Conservation (phyloP, 2,329 filamentous ascomycete genomes). For the Polychaeton citri region DNA sequence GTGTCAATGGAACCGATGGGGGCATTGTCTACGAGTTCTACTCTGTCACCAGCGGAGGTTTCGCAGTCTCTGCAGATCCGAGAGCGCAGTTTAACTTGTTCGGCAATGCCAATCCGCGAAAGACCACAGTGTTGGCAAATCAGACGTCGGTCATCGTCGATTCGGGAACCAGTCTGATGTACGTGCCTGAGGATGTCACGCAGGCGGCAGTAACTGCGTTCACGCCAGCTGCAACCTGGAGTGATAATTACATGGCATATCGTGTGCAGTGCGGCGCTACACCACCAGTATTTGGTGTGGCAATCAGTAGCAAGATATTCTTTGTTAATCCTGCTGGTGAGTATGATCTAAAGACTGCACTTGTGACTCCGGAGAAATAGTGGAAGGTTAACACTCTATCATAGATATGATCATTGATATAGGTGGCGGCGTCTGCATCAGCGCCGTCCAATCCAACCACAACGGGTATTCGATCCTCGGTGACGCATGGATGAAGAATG, state of each 20-base stretch:
- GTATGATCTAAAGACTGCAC: too few relatives aligned
- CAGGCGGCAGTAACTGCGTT: constrained; percentile 28
- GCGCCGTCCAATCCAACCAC: constrained; percentile 20
- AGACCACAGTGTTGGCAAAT: constrained; percentile 11
- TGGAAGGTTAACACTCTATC: too few relatives aligned
- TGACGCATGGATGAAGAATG: constrained; percentile 36
- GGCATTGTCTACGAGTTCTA: constrained; percentile 25
- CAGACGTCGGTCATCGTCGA: constrained; percentile 31
- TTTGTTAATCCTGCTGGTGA: constrained; percentile 12
- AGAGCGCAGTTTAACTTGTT: constrained; percentile 13
- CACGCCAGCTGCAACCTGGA: constrained; percentile 26
- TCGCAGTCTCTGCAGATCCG: constrained; percentile 11
- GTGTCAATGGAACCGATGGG: constrained; percentile 13
- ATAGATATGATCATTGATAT: constrained; percentile 16
- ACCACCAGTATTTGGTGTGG: constrained; percentile 28
- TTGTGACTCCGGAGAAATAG: too few relatives aligned
- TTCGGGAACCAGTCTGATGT: constrained; percentile 29
- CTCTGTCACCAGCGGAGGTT: constrained; percentile 22
- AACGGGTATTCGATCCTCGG: constrained; percentile 29
- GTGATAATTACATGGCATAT: constrained; percentile 18
- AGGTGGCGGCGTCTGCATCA: constrained; percentile 16
- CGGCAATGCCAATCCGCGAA: constrained; percentile 8
- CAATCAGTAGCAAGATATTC: constrained; percentile 24
- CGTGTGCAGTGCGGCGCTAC: constrained; percentile 29
- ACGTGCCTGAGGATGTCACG: constrained; percentile 26